Evolutionary conservation across 1,284 basidiomycete genomes (phyloP).

Genomic region (Malassezia restricta): DNA sequence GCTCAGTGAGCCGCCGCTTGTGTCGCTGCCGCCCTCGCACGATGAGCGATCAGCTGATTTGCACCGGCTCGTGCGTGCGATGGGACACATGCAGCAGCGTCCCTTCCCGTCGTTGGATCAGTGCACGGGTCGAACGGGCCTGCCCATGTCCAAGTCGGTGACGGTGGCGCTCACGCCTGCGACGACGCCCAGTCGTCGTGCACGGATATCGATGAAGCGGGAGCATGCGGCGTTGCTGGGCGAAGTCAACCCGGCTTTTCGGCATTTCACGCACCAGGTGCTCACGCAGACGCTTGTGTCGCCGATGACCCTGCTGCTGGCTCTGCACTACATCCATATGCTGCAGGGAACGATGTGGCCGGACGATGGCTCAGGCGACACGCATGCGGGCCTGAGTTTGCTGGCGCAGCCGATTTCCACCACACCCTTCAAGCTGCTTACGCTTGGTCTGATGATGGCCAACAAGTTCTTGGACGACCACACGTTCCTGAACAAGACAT

Average conservation of each 20-base stretch:
- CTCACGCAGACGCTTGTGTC: slow-evolving; percentile 40
- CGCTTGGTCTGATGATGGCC: slow-evolving; percentile 44
- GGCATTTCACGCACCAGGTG: slow-evolving; percentile 40
- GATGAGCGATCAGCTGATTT: slow-evolving; percentile 8
- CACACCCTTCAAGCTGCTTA: slow-evolving; percentile 43
- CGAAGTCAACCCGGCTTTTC: slow-evolving; percentile 39
- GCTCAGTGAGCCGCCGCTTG: slow-evolving; percentile 16
- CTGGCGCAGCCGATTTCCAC: slow-evolving; percentile 40
- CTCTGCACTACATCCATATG: slow-evolving; percentile 33
- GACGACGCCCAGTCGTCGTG: slow-evolving; percentile 16
- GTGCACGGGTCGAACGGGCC: background rate
- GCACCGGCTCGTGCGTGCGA: slow-evolving; percentile 12
- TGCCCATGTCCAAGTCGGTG: background rate
- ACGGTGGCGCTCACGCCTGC: background rate
- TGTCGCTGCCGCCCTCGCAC: slow-evolving; percentile 15
- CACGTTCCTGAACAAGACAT: slow-evolving; percentile 45
- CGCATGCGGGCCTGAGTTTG: slow-evolving; percentile 28
- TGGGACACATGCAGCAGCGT: slow-evolving; percentile 3
- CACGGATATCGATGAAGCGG: slow-evolving; percentile 14
- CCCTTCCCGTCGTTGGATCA: slow-evolving; percentile 7
- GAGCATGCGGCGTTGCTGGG: slow-evolving; percentile 8
- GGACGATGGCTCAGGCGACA: slow-evolving; percentile 12
- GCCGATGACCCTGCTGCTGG: slow-evolving; percentile 37
- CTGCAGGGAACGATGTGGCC: slow-evolving; percentile 22
- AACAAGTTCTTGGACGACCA: slow-evolving; percentile 46